Percentiles rank a stretch among this genome's conserved stretches.
These are phyloP conservation scores for Amborella trichopoda DNA, from an alignment of 164 flowering plant species.

Conservation along the genomic window DNA sequence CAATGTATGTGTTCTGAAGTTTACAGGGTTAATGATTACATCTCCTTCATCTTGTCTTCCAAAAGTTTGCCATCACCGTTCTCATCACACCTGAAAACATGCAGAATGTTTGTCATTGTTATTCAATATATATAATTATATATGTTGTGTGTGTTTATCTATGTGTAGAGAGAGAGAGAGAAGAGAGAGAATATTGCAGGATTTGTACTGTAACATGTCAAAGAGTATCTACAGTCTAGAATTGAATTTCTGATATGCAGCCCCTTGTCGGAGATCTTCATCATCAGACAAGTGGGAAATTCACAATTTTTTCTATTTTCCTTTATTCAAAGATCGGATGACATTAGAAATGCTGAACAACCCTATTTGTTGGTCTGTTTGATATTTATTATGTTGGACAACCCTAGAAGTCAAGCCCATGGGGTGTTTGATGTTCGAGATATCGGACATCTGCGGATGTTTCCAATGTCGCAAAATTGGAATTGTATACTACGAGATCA, in stretches of 20 bases:
- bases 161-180: too few relatives aligned
- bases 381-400: slow-evolving; percentile 71
- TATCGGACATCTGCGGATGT: too few relatives aligned
- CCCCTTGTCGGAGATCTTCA: slow-evolving; percentile 79
- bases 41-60: slow-evolving; percentile 96
- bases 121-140: too few relatives aligned
- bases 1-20: neutral
- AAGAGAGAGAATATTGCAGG: too few relatives aligned
- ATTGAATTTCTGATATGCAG: slow-evolving; percentile 90
- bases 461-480: too few relatives aligned
- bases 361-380: slow-evolving; percentile 52
- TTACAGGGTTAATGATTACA: too few relatives aligned
- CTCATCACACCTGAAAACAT: slow-evolving; percentile 77
- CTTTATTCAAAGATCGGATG: too few relatives aligned
- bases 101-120: neutral
- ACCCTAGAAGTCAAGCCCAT: slow-evolving; percentile 77
- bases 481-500: too few relatives aligned
- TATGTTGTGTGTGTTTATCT: neutral
- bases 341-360: slow-evolving; percentile 73
- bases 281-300: too few relatives aligned
- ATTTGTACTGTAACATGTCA: slow-evolving; percentile 98
- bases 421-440: too few relatives aligned
- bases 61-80: slow-evolving; percentile 87
- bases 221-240: slow-evolving; percentile 99
- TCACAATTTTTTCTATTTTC: too few relatives aligned